These are phyloP conservation scores for Fusarium zealandicum DNA, from an alignment of 2,329 filamentous ascomycete genomes.

Conservation along the genomic window DNA sequence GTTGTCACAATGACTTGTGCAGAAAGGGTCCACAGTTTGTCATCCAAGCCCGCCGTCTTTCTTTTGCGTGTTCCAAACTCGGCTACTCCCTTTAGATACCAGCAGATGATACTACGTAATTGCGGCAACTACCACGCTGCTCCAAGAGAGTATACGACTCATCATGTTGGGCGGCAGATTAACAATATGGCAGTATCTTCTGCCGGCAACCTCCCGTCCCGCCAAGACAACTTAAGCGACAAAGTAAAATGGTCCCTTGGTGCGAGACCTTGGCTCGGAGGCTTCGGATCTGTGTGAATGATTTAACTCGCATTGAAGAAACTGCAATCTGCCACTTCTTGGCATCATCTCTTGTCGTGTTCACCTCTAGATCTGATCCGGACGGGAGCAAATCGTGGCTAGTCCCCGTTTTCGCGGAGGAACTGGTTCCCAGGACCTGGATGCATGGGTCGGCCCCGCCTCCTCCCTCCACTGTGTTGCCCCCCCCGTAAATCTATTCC, in stretches of 20 bases:
- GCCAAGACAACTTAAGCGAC: conserved; percentile 1
- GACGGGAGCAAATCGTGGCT: not conserved
- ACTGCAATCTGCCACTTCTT: conserved; percentile 27
- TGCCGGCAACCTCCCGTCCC: not conserved
- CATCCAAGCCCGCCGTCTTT: too few relatives aligned
- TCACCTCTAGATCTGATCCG: not conserved
- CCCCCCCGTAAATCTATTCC: not conserved
- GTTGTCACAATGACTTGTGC: not conserved
- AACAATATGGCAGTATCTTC: too few relatives aligned
- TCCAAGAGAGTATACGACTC: not conserved
- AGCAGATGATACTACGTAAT: too few relatives aligned
- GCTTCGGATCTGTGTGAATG: not conserved
- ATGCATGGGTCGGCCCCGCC: conserved; percentile 21
- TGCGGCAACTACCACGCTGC: too few relatives aligned
- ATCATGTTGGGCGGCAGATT: too few relatives aligned
- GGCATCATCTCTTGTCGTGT: conserved; percentile 13
- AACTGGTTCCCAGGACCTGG: conserved; percentile 1
- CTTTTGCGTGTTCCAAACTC: too few relatives aligned
- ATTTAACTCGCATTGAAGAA: not conserved
- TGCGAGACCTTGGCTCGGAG: not conserved
- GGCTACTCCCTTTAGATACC: too few relatives aligned
- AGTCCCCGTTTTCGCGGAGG: not conserved
- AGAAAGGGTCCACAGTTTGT: too few relatives aligned
- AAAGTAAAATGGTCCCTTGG: not conserved
- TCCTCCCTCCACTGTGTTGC: not conserved